Percentiles rank a stretch among this genome's conserved stretches.
Evolutionary conservation across 345 rosid genomes (phyloP).

Genomic region (Aurinia saxatilis): DNA sequence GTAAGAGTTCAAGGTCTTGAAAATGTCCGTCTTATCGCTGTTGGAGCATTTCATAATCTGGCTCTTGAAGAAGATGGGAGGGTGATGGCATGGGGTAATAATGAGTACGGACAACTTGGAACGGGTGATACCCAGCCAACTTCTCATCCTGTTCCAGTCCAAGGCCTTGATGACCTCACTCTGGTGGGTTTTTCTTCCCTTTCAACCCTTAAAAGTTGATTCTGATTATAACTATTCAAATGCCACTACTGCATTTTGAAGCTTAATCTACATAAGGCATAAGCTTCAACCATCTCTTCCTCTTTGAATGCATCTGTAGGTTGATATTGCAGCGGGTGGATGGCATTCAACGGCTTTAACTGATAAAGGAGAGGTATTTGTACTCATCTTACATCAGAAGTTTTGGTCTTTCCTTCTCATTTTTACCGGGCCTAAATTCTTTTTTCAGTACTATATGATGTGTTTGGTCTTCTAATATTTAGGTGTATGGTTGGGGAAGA

Average conservation of each 20-base stretch:
- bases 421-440: too few relatives aligned
- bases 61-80: slow-evolving; percentile 92
- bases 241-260: background rate
- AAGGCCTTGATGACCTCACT: slow-evolving; percentile 70
- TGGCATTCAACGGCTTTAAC: slow-evolving; percentile 98
- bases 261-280: background rate
- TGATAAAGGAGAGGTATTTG: slow-evolving; percentile 67
- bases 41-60: slow-evolving; percentile 97
- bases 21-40: slow-evolving; percentile 72
- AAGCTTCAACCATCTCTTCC: background rate
- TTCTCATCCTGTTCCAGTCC: slow-evolving; percentile 80
- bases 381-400: background rate
- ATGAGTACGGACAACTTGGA: slow-evolving; percentile 99
- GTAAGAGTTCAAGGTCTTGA: slow-evolving; percentile 98
- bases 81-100: slow-evolving; percentile 95
- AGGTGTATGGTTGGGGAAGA: slow-evolving; percentile 99
- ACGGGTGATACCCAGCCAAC: slow-evolving; percentile 98
- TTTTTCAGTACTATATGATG: background rate
- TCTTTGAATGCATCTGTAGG: slow-evolving; percentile 33
- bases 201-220: background rate
- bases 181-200: slow-evolving; percentile 45
- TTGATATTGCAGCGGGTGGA: slow-evolving; percentile 99
- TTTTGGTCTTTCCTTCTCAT: background rate
- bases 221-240: background rate
- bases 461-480: background rate